A percentile compares a stretch with the other conserved stretches of the same genome.
These are phyloP conservation scores for Phytophthora sp. DNA, from an alignment of 352 stramenopile species.

Conservation along the genomic window DNA sequence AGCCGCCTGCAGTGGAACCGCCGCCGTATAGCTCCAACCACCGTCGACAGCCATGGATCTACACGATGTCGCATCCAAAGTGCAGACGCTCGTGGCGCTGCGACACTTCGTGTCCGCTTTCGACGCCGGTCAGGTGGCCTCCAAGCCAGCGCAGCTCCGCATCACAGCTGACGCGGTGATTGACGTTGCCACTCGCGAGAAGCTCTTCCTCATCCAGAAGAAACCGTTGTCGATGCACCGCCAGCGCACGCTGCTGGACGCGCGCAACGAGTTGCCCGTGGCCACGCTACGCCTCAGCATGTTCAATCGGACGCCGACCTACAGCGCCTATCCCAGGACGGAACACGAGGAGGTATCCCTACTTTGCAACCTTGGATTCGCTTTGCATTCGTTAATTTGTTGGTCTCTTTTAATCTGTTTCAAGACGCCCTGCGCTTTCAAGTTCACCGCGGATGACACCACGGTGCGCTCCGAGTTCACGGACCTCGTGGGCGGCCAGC, in stretches of 20 bases:
- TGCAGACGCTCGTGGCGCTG: slow-evolving; percentile 45
- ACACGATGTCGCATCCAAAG: slow-evolving; percentile 36
- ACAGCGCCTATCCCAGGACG: slow-evolving; percentile 43
- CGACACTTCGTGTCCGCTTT: slow-evolving; percentile 48
- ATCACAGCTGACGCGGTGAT: slow-evolving; percentile 31
- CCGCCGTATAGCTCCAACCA: neutral
- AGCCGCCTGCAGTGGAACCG: neutral
- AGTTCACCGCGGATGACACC: slow-evolving; percentile 39
- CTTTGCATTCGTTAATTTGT: neutral
- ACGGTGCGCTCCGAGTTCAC: slow-evolving; percentile 42
- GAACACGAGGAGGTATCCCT: slow-evolving; percentile 41
- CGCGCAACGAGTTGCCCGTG: slow-evolving; percentile 37
- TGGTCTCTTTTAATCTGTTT: neutral
- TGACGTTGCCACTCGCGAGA: slow-evolving; percentile 31
- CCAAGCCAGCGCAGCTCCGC: slow-evolving; percentile 32
- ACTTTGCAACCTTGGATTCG: neutral
- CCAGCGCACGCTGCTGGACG: slow-evolving; percentile 45
- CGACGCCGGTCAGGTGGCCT: slow-evolving; percentile 34
- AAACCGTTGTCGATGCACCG: slow-evolving; percentile 45
- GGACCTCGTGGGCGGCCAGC: slow-evolving; percentile 42
- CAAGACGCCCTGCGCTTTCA: slow-evolving; percentile 39
- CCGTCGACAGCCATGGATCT: slow-evolving; percentile 38
- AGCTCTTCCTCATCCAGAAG: slow-evolving; percentile 36
- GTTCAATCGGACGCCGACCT: slow-evolving; percentile 43
- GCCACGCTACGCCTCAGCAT: slow-evolving; percentile 42